Evolutionary conservation across 257 asterid species (phyloP).

Genomic region (Solanum piurae): DNA sequence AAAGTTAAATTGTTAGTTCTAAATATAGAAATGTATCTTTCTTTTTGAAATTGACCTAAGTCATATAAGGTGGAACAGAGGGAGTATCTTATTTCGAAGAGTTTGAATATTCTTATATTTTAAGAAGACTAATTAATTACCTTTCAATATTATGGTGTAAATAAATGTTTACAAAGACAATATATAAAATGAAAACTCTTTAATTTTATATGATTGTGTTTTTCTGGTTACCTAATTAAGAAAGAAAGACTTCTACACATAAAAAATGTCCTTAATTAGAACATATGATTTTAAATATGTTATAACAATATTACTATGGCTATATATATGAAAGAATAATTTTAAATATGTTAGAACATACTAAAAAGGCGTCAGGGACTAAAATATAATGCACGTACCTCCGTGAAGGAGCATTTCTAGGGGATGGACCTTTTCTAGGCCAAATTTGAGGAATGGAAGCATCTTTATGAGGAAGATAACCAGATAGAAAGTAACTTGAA

Average conservation of each 20-base stretch:
- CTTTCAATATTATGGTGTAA: not conserved
- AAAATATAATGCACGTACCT: constrained; percentile 36
- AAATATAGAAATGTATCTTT: too few species aligned
- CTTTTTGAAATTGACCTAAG: too few species aligned
- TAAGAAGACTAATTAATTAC: not conserved
- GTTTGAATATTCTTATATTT: not conserved
- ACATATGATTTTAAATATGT: not conserved
- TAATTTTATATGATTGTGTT: not conserved
- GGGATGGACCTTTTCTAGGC: constrained; percentile 51
- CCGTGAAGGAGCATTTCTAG: constrained; percentile 24
- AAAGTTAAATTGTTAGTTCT: too few species aligned
- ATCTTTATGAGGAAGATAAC: constrained; percentile 79
- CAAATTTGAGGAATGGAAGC: constrained; percentile 88
- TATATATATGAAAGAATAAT: not conserved
- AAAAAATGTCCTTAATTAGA: not conserved
- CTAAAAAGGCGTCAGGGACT: not conserved
- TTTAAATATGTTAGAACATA: not conserved
- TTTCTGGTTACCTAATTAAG: not conserved
- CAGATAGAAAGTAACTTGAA: constrained; percentile 63
- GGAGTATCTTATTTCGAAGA: not conserved
- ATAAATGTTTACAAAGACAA: not conserved
- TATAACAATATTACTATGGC: not conserved
- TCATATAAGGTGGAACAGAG: too few species aligned
- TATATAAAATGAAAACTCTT: not conserved
- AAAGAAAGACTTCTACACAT: not conserved